phyloP scores from a whole-genome alignment of 106 monocot species.

The Allium fistulosum region DNA sequence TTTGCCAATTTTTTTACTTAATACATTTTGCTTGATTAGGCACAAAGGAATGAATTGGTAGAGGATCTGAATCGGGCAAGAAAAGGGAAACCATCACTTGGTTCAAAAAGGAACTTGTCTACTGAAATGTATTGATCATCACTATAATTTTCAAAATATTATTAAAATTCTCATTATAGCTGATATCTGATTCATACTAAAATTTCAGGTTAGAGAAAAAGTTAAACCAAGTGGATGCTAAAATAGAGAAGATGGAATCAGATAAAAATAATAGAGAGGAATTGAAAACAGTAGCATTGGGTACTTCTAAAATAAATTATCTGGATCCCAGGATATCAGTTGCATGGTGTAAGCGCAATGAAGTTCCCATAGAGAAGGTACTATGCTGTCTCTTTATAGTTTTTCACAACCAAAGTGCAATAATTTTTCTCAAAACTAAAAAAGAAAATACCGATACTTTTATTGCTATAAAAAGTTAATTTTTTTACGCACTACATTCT shows the following conservation, averaged over 20 bases:
- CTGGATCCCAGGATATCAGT: constrained; percentile 68
- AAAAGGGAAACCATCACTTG: constrained; percentile 70
- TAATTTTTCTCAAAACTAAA: not conserved
- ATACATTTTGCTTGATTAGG: constrained; percentile 18
- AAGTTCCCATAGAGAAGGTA: constrained; percentile 72
- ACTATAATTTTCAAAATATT: not conserved
- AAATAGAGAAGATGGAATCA: constrained; percentile 53
- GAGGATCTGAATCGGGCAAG: constrained; percentile 65
- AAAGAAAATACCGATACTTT: not conserved
- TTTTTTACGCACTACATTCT: no score
- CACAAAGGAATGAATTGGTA: constrained; percentile 52
- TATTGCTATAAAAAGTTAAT: no score
- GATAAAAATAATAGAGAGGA: constrained; percentile 50
- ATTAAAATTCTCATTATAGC: not conserved
- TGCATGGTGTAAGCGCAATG: constrained; percentile 72
- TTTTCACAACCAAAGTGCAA: not conserved
- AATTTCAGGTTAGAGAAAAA: constrained; percentile 61
- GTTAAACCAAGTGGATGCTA: constrained; percentile 34
- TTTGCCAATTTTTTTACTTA: not conserved
- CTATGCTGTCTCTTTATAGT: not conserved
- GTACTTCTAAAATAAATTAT: constrained; percentile 64
- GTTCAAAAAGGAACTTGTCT: constrained; percentile 56
- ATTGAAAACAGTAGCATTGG: constrained; percentile 54
- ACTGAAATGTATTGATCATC: constrained; percentile 58
- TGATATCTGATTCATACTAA: constrained; percentile 2